Percentiles rank a stretch among this genome's conserved stretches.
Evolutionary conservation across 1,139 yeast species (phyloP).

Genomic region (Blastobotrys petasosporus): DNA sequence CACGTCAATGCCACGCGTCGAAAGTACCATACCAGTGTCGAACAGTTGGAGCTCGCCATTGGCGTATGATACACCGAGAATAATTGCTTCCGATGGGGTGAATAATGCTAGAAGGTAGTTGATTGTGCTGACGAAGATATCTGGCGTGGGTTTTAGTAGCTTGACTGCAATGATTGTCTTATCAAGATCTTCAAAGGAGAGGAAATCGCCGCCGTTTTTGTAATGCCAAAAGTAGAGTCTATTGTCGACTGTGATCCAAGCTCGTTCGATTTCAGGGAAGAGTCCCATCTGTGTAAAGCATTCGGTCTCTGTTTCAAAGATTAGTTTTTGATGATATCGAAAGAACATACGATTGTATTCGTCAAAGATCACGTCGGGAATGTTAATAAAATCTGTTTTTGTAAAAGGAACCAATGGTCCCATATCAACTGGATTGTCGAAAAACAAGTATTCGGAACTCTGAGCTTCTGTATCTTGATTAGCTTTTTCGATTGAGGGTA

Average conservation of each 20-base stretch:
- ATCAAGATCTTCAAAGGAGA: conserved; percentile 74
- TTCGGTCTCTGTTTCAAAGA: conserved; percentile 43
- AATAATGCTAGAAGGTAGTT: conserved; percentile 68
- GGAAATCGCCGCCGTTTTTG: conserved; percentile 58
- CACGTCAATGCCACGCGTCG: conserved; percentile 72
- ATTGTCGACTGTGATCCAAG: conserved; percentile 85
- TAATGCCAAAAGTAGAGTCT: conserved; percentile 82
- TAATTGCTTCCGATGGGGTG: conserved; percentile 72
- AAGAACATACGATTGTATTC: conserved; percentile 46
- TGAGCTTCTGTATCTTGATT: conserved; percentile 20
- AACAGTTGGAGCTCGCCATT: conserved; percentile 59
- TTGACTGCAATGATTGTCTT: conserved; percentile 73
- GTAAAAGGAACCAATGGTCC: conserved; percentile 68
- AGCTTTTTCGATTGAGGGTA: not conserved
- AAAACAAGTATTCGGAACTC: conserved; percentile 24
- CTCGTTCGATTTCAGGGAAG: conserved; percentile 71
- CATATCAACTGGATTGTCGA: conserved; percentile 20
- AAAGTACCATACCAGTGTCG: conserved; percentile 77
- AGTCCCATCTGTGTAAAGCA: conserved; percentile 74
- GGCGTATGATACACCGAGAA: conserved; percentile 65
- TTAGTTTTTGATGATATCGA: not conserved
- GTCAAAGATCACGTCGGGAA: conserved; percentile 79
- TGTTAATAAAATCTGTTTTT: conserved; percentile 57
- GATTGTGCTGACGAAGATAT: conserved; percentile 73
- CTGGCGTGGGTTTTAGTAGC: conserved; percentile 71